phyloP scores from a whole-genome alignment of 2,329 filamentous ascomycete genomes.

The Penicillium sp. region DNA sequence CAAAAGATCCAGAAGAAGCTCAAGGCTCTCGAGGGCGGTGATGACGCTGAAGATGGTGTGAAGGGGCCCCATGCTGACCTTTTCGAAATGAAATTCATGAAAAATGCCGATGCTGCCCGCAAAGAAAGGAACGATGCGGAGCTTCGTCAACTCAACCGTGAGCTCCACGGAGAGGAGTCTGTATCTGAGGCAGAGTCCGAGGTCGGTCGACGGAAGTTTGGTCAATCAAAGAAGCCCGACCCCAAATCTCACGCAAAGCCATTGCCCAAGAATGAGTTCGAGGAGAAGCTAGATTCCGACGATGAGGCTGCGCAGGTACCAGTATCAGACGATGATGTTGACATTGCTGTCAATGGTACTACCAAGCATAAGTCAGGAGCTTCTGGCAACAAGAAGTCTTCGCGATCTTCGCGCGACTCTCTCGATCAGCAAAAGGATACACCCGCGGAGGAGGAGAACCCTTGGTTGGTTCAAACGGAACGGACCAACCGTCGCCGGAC shows the following conservation, averaged over 20 bases:
- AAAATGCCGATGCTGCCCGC: conserved; percentile 68
- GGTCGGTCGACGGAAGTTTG: conserved; percentile 53
- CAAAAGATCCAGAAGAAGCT: conserved; percentile 36
- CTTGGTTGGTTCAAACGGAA: conserved; percentile 32
- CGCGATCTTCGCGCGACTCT: conserved; percentile 10
- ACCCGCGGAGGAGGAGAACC: conserved; percentile 28
- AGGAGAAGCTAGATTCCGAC: conserved; percentile 50
- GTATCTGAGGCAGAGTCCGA: conserved; percentile 46
- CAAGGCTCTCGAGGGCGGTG: conserved; percentile 43
- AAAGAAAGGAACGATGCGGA: conserved; percentile 74
- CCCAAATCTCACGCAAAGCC: conserved; percentile 23
- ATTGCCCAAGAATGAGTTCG: conserved; percentile 49
- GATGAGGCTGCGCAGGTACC: conserved; percentile 27
- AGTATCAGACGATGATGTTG: conserved; percentile 26
- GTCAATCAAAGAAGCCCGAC: conserved; percentile 27
- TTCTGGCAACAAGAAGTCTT: conserved; percentile 15
- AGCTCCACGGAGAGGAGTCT: conserved; percentile 58
- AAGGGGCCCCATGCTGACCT: conserved; percentile 55
- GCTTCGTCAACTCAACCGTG: conserved; percentile 58
- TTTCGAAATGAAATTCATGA: conserved; percentile 88
- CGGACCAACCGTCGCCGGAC: conserved; percentile 27
- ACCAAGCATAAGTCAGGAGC: conserved; percentile 16
- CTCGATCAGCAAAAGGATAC: conserved; percentile 15
- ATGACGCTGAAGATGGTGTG: conserved; percentile 32
- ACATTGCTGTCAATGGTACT: conserved; percentile 29